Evolutionary conservation across 768 basidiomycete species (phyloP).

Genomic region (Boletus bicolor): DNA sequence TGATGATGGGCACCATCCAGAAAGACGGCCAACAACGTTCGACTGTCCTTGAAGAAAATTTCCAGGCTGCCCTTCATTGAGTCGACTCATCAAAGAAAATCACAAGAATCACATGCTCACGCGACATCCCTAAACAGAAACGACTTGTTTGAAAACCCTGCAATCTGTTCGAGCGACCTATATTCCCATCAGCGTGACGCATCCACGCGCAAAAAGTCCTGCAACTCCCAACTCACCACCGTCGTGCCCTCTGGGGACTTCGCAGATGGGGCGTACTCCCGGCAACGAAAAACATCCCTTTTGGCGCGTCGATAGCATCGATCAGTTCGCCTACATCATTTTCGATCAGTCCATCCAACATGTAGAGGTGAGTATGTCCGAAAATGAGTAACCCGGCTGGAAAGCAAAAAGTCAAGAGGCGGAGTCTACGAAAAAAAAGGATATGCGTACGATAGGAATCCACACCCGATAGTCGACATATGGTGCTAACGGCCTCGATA

Average conservation of each 20-base stretch:
- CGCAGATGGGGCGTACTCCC: constrained; percentile 80
- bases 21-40: constrained; percentile 83
- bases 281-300: constrained; percentile 76
- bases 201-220: background rate
- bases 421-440: background rate
- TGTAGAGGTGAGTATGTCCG: constrained; percentile 81
- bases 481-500: constrained; percentile 82
- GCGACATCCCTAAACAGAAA: constrained; percentile 92
- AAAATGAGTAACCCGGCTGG: constrained; percentile 82
- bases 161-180: constrained; percentile 79
- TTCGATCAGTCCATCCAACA: constrained; percentile 87
- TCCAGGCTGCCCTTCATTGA: constrained; percentile 57
- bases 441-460: constrained; percentile 80
- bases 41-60: constrained; percentile 90
- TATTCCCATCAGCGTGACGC: background rate
- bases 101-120: constrained; percentile 42
- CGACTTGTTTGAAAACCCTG: constrained; percentile 73
- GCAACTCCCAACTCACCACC: constrained; percentile 57
- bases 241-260: constrained; percentile 73
- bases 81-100: background rate
- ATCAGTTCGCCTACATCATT: constrained; percentile 86
- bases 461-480: constrained; percentile 84
- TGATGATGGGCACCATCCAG: constrained; percentile 62
- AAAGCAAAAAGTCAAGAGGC: background rate
- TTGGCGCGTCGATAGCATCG: constrained; percentile 82